A percentile compares a stretch with the other conserved stretches of the same genome.
Evolutionary conservation across 192 early-diverging fungal genomes (phyloP).

Genomic region (Geranomyces variabilis): DNA sequence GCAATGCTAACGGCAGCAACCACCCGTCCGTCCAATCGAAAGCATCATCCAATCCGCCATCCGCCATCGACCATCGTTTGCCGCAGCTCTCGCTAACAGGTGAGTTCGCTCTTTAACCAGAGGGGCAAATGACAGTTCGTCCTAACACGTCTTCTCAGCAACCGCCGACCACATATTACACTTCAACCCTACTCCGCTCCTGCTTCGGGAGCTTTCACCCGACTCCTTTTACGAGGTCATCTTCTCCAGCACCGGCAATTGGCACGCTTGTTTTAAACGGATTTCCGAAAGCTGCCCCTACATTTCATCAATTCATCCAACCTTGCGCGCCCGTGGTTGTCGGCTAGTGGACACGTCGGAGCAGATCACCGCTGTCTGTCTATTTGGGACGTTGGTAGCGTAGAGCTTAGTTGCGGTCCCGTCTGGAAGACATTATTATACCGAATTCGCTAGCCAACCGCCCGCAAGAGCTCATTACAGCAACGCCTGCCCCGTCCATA

Average conservation of each 20-base stretch:
- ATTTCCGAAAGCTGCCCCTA: slow-evolving; percentile 60
- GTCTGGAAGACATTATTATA: slow-evolving; percentile 60
- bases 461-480: background rate
- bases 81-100: too few relatives aligned
- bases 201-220: slow-evolving; percentile 2
- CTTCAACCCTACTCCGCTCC: background rate
- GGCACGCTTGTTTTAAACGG: background rate
- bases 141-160: slow-evolving; percentile 3
- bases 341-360: slow-evolving; percentile 41
- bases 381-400: slow-evolving; percentile 35
- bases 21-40: too few relatives aligned
- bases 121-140: too few relatives aligned
- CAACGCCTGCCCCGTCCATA: too few relatives aligned
- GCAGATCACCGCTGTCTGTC: slow-evolving; percentile 47
- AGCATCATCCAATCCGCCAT: too few relatives aligned
- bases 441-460: slow-evolving; percentile 41
- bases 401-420: slow-evolving; percentile 50
- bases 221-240: slow-evolving; percentile 11
- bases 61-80: too few relatives aligned
- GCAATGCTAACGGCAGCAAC: too few relatives aligned
- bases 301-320: slow-evolving; percentile 34
- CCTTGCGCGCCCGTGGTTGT: slow-evolving; percentile 61
- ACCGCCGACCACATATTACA: slow-evolving; percentile 13
- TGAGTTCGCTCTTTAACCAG: too few relatives aligned
- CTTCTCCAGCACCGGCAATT: slow-evolving; percentile 3